Evolutionary conservation across 192 early-diverging fungal genomes (phyloP).

Genomic region (Tieghemiomyces parasiticus): DNA sequence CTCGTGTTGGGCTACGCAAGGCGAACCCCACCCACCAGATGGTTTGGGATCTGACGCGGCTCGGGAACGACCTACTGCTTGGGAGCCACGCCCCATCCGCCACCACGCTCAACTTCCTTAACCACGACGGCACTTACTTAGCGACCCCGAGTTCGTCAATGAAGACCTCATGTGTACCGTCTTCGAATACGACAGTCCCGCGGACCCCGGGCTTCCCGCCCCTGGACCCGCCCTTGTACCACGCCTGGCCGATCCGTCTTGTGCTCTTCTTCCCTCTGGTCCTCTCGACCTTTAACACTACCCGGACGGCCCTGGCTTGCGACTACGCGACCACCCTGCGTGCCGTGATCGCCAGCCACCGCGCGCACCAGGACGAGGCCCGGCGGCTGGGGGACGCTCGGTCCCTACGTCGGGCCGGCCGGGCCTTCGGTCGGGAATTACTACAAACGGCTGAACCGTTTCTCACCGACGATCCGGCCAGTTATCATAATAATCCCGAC

Average conservation of each 20-base stretch:
- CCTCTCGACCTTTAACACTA: neutral
- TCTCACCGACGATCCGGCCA: neutral
- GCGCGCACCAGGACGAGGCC: neutral
- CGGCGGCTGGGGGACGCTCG: neutral
- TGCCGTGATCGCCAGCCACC: neutral
- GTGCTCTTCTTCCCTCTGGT: neutral
- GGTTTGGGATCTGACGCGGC: no score
- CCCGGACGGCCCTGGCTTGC: neutral
- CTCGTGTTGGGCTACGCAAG: no score
- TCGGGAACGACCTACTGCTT: neutral
- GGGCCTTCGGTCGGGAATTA: neutral
- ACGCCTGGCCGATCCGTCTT: neutral
- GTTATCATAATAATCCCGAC: neutral
- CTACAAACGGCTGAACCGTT: neutral
- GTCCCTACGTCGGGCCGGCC: neutral
- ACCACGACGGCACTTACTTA: neutral
- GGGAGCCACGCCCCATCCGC: neutral
- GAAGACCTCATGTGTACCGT: neutral
- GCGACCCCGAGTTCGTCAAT: neutral
- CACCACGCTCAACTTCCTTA: neutral
- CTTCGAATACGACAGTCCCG: neutral
- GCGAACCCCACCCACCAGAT: no score
- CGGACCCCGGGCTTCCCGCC: neutral
- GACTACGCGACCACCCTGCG: neutral
- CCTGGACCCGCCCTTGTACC: neutral